Percentiles rank a stretch among this genome's conserved stretches.
phyloP scores from a whole-genome alignment of 2,329 filamentous ascomycete genomes.

The Verticillium tricorpus region DNA sequence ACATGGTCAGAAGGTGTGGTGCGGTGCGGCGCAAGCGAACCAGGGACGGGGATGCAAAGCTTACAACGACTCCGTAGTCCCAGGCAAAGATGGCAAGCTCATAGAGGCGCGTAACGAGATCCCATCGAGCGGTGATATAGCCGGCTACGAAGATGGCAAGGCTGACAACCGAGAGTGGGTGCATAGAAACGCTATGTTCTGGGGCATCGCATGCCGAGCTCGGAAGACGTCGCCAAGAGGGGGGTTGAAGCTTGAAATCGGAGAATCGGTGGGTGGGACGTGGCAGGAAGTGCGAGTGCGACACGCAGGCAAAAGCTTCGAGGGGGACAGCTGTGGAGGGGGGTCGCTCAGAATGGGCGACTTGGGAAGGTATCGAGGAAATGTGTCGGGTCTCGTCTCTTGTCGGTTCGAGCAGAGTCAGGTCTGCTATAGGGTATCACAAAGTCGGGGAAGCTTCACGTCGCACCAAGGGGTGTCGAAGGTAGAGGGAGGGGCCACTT shows the following conservation, averaged over 20 bases:
- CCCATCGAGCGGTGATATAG: slow-evolving; percentile 99
- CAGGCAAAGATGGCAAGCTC: slow-evolving; percentile 96
- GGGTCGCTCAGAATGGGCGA: background rate
- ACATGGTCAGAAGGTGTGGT: background rate
- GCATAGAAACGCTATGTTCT: slow-evolving; percentile 64
- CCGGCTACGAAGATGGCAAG: slow-evolving; percentile 98
- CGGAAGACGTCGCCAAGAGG: slow-evolving; percentile 9
- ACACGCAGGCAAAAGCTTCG: background rate
- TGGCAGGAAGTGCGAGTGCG: background rate
- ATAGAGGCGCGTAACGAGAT: slow-evolving; percentile 93
- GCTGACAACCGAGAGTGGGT: slow-evolving; percentile 94
- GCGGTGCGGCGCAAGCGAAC: background rate
- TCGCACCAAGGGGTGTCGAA: background rate
- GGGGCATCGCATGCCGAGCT: slow-evolving; percentile 38
- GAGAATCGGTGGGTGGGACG: background rate
- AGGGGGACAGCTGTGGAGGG: background rate
- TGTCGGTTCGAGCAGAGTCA: background rate
- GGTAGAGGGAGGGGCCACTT: background rate
- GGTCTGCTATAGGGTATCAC: background rate
- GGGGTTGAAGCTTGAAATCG: slow-evolving; percentile 1
- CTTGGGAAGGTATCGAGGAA: background rate
- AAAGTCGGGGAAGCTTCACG: background rate
- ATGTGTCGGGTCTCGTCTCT: background rate
- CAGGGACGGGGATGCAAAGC: slow-evolving; percentile 19
- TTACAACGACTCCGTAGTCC: slow-evolving; percentile 95